Evolutionary conservation across 495 filamentous ascomycete species (phyloP).

Genomic region (Penicillium lividum): DNA sequence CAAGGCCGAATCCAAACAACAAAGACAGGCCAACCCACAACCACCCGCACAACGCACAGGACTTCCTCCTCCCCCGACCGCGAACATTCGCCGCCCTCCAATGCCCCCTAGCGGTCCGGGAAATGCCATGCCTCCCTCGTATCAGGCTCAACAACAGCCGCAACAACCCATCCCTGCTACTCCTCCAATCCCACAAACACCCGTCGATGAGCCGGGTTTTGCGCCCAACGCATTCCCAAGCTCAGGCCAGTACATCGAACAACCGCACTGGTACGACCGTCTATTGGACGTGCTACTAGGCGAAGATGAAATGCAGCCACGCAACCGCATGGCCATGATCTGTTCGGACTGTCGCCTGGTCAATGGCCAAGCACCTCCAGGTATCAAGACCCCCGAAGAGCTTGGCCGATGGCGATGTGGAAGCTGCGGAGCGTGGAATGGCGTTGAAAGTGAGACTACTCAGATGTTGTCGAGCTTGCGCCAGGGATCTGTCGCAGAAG

Average conservation of each 20-base stretch:
- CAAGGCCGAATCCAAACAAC: slow-evolving; percentile 31
- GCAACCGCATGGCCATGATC: slow-evolving; percentile 87
- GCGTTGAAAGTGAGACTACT: slow-evolving; percentile 71
- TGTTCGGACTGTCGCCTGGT: slow-evolving; percentile 82
- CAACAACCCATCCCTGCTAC: slow-evolving; percentile 19
- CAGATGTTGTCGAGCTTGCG: slow-evolving; percentile 53
- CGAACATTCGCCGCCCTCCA: slow-evolving; percentile 64
- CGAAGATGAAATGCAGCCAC: slow-evolving; percentile 90
- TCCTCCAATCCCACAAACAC: slow-evolving; percentile 18
- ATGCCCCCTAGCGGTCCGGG: slow-evolving; percentile 13
- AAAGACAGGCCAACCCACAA: slow-evolving; percentile 25
- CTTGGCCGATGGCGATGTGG: slow-evolving; percentile 88
- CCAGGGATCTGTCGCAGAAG: slow-evolving; percentile 22
- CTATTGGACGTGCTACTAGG: slow-evolving; percentile 89
- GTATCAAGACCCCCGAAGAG: slow-evolving; percentile 73
- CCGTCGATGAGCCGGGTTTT: slow-evolving; percentile 49
- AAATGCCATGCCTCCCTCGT: slow-evolving; percentile 24
- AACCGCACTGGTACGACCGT: slow-evolving; percentile 87
- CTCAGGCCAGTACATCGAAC: slow-evolving; percentile 45
- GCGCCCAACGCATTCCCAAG: slow-evolving; percentile 62
- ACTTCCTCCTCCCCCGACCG: slow-evolving; percentile 76
- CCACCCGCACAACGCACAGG: slow-evolving; percentile 51
- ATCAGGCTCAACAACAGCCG: slow-evolving; percentile 12
- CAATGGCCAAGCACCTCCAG: slow-evolving; percentile 94
- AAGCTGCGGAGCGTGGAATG: slow-evolving; percentile 82